Percentiles rank a stretch among this genome's conserved stretches.
These are phyloP conservation scores for Tylopilus cervinicoccineus DNA, from an alignment of 768 basidiomycete genomes.

Conservation along the genomic window DNA sequence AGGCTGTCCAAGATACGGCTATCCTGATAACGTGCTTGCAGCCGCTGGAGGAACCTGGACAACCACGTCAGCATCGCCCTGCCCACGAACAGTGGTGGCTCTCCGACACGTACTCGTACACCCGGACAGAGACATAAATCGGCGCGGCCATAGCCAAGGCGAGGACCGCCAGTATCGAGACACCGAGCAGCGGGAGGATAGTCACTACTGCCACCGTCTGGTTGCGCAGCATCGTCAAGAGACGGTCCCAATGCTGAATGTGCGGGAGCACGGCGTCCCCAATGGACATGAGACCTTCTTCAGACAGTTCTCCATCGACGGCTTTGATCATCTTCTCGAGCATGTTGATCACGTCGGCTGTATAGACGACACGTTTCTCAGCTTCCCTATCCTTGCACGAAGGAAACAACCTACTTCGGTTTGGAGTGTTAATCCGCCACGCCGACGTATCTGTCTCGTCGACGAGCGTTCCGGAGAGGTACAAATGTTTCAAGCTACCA, in stretches of 20 bases:
- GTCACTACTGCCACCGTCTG: not conserved
- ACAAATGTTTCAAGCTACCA: slow-evolving; percentile 15
- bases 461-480: slow-evolving; percentile 12
- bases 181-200: slow-evolving; percentile 17
- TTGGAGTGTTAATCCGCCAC: slow-evolving; percentile 18
- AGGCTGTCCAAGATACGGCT: slow-evolving; percentile 3
- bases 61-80: not conserved
- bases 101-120: slow-evolving; percentile 8
- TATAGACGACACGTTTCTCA: not conserved
- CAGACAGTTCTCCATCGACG: slow-evolving; percentile 15
- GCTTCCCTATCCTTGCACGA: not conserved
- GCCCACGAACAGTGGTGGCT: too few relatives aligned
- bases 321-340: slow-evolving; percentile 20
- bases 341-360: slow-evolving; percentile 15
- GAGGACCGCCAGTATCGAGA: slow-evolving; percentile 17
- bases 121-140: slow-evolving; percentile 2
- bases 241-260: slow-evolving; percentile 19
- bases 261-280: slow-evolving; percentile 18
- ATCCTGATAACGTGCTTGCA: not conserved
- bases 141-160: slow-evolving; percentile 7
- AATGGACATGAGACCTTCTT: slow-evolving; percentile 15
- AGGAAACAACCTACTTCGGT: slow-evolving; percentile 6
- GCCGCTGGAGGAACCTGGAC: not conserved
- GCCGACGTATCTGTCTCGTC: slow-evolving; percentile 13
- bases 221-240: slow-evolving; percentile 4